Conservation (phyloP, 139 green algal species). For the Ostreobium quekettii region DNA sequence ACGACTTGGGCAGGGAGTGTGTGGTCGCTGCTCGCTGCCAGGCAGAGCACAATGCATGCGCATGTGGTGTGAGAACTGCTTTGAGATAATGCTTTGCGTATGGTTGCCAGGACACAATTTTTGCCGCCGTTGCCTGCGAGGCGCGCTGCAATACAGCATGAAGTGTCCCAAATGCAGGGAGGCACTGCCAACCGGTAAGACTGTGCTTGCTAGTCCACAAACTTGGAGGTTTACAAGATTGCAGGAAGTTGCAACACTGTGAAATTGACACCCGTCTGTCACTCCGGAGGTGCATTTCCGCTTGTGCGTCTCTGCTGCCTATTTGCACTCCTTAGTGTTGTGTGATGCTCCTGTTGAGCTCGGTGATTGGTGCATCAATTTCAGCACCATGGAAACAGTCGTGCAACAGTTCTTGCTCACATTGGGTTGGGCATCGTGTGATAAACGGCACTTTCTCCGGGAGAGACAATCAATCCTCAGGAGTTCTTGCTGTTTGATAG, state of each 20-base stretch:
- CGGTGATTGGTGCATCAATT: too few relatives aligned
- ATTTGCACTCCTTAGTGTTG: too few relatives aligned
- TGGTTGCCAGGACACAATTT: slow-evolving; percentile 24
- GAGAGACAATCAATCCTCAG: too few relatives aligned
- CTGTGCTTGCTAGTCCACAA: neutral
- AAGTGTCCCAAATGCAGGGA: slow-evolving; percentile 34
- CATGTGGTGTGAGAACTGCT: neutral
- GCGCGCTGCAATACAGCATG: slow-evolving; percentile 20
- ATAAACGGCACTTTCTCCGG: too few relatives aligned
- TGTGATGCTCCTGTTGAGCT: too few relatives aligned
- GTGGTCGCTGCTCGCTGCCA: neutral
- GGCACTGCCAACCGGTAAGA: slow-evolving; percentile 20
- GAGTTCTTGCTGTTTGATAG: too few relatives aligned
- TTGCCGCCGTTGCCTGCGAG: slow-evolving; percentile 22
- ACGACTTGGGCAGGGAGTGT: too few relatives aligned
- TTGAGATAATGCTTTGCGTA: neutral
- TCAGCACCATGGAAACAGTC: too few relatives aligned
- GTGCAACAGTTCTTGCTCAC: too few relatives aligned
- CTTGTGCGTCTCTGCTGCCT: too few relatives aligned
- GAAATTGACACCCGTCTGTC: neutral
- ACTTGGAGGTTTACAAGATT: neutral
- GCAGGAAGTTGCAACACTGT: neutral
- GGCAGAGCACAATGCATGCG: neutral
- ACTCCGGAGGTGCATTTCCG: neutral
- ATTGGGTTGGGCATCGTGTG: too few relatives aligned